A percentile compares a stretch with the other conserved stretches of the same genome.
Evolutionary conservation across 75 land plant species (phyloP).

Genomic region (Picea sitchensis): DNA sequence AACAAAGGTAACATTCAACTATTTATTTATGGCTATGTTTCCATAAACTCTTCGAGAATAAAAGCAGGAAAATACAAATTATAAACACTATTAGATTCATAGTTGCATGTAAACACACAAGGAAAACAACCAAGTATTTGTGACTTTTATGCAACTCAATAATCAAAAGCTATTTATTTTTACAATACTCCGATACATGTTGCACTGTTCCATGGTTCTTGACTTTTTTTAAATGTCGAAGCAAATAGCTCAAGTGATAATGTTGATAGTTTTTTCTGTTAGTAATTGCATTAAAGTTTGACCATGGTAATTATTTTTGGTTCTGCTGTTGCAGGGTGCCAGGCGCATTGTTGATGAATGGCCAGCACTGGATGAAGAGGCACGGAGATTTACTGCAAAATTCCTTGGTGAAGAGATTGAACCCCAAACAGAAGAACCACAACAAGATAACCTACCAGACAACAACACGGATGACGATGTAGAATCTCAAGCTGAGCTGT

Average conservation of each 20-base stretch:
- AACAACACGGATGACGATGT: neutral
- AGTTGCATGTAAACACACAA: neutral
- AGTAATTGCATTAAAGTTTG: neutral
- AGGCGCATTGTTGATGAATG: conserved; percentile 92
- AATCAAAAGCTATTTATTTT: neutral
- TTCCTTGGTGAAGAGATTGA: conserved; percentile 54
- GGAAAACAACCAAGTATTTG: neutral
- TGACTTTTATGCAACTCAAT: neutral
- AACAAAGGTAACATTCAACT: neutral
- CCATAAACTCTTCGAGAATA: neutral
- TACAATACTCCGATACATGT: neutral
- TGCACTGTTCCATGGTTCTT: neutral
- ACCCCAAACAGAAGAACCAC: conserved; percentile 11
- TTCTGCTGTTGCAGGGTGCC: conserved; percentile 62
- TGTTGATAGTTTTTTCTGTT: neutral
- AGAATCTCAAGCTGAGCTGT: conserved; percentile 2
- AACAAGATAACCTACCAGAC: neutral
- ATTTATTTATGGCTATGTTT: neutral
- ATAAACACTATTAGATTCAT: neutral
- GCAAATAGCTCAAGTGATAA: neutral
- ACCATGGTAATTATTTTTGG: neutral
- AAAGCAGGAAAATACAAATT: neutral
- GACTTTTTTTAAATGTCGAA: neutral
- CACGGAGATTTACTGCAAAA: conserved; percentile 68
- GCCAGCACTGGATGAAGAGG: conserved; percentile 88